Base-by-base conservation (phyloP, 495 filamentous ascomycete species). In the Pseudomonodictys pantanalensis region DNA sequence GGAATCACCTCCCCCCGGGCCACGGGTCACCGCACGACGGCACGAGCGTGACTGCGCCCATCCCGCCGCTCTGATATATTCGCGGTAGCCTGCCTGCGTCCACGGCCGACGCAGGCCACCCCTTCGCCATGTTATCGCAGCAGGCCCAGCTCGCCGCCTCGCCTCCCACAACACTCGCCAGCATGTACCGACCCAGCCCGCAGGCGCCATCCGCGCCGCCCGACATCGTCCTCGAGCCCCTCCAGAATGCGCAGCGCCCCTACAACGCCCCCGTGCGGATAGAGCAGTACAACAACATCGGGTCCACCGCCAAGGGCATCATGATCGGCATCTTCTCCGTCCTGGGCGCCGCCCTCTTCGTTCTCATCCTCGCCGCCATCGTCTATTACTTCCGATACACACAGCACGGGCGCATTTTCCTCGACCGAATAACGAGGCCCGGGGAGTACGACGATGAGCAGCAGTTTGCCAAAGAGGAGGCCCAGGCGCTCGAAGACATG, bases 371-470 rank as follows among this genome's bases (percentile, higher is more conserved):
- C 46, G 85, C 96, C 60, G 83, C 87, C 48, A 76, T 92, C 68
- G 85, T 97, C 68, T 96, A 96, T 74, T 96, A 96, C 76, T 93
- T 97, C 75, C 81, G 86, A 72, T 92, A 95, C 76, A 97, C 93
- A 42, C 82, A 79, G 49, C 85, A 86, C 50, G 93, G 93, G 26
- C 82, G 93, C 56, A 98, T 98, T 62, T 83, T 97, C 56, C 81
- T 98, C 59, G 92, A 97, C 76, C 85, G 91, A 61, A 88, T 98
- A 70, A 92, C 90, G 38, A 81, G 95, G 53, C 92, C 93, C 1
- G 93, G 93, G 59, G 93, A 97, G 75, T 98, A 88, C 77, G 93
- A 98, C 73, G 93, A 98, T 76, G 93, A 97, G 72, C 91, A 97
- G 72, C 87, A 88, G 25, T 95, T 92, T 73, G 80, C 82, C 59